phyloP scores from a whole-genome alignment of 2,329 filamentous ascomycete species.

The Hawksworthiomyces lignivorus region DNA sequence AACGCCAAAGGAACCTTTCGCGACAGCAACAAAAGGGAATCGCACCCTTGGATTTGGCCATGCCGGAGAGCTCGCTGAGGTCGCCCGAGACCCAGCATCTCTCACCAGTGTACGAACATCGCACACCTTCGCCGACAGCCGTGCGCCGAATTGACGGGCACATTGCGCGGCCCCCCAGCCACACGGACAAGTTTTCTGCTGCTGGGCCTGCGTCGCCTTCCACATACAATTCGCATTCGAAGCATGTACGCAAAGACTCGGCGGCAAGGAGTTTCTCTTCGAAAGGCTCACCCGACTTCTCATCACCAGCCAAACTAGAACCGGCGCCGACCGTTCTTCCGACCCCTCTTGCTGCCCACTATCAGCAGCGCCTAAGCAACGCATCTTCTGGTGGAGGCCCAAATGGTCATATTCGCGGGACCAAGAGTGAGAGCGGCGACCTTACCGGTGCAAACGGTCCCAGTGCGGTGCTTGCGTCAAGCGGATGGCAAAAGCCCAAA shows the following conservation, averaged over 20 bases:
- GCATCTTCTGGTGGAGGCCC: constrained; percentile 9
- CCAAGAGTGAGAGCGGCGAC: constrained; percentile 45
- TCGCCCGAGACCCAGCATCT: constrained; percentile 44
- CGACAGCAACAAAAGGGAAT: constrained; percentile 43
- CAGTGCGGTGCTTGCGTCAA: background rate
- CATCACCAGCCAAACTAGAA: constrained; percentile 23
- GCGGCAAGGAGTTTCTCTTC: constrained; percentile 3
- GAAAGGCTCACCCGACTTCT: constrained; percentile 10
- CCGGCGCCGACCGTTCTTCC: background rate
- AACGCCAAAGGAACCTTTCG: constrained; percentile 28
- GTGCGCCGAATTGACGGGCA: constrained; percentile 38
- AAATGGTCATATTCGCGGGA: constrained; percentile 45
- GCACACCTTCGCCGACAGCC: constrained; percentile 61
- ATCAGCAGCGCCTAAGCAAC: constrained; percentile 32
- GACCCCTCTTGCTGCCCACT: constrained; percentile 14
- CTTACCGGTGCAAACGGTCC: too few relatives aligned
- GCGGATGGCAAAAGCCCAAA: constrained; percentile 55
- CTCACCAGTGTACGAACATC: constrained; percentile 67
- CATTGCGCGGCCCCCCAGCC: constrained; percentile 6
- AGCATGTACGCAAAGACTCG: constrained; percentile 10
- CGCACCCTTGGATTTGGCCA: constrained; percentile 49
- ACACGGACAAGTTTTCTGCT: constrained; percentile 5
- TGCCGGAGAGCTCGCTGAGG: constrained; percentile 34
- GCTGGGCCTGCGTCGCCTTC: background rate
- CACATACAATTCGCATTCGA: too few relatives aligned